phyloP scores from a whole-genome alignment of 129 eudicot genomes.

The Silybum marianum region DNA sequence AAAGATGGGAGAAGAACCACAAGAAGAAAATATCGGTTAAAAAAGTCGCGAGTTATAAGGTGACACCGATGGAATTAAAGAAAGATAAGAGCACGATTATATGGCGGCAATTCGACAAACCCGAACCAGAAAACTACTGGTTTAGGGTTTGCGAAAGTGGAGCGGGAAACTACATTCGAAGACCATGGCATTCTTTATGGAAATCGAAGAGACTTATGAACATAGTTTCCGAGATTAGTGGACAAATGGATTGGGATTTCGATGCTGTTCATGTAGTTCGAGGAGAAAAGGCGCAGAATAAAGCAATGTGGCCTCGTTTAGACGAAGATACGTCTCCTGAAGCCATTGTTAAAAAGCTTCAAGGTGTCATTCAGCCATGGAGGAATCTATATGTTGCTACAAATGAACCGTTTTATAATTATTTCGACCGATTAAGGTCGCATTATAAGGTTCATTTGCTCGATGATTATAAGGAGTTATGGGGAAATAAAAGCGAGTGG shows the following conservation, averaged over 20 bases:
- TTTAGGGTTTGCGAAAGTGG: conserved; percentile 91
- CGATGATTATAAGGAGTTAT: conserved; percentile 75
- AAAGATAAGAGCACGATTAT: conserved; percentile 78
- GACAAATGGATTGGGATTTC: conserved; percentile 97
- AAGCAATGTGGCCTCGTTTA: conserved; percentile 82
- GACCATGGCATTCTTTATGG: conserved; percentile 92
- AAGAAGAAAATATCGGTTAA: conserved; percentile 65
- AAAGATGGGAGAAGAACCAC: conserved; percentile 74
- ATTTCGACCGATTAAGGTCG: conserved; percentile 90
- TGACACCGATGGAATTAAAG: conserved; percentile 80
- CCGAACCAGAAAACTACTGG: conserved; percentile 98
- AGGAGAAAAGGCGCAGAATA: conserved; percentile 85
- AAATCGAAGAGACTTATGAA: conserved; percentile 96
- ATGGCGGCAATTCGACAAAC: conserved; percentile 90
- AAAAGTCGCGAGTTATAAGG: conserved; percentile 72
- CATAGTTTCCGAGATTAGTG: conserved; percentile 88
- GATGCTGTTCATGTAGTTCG: conserved; percentile 96
- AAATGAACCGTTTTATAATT: conserved; percentile 84
- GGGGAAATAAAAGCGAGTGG: conserved; percentile 98
- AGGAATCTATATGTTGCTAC: conserved; percentile 92
- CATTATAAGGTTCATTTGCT: conserved; percentile 92
- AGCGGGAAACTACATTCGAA: conserved; percentile 66
- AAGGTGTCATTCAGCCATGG: conserved; percentile 67
- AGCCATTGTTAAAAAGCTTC: conserved; percentile 64
- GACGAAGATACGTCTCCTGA: conserved; percentile 96